Conservation (phyloP, 768 basidiomycete genomes). For the Lentinula sp. region DNA sequence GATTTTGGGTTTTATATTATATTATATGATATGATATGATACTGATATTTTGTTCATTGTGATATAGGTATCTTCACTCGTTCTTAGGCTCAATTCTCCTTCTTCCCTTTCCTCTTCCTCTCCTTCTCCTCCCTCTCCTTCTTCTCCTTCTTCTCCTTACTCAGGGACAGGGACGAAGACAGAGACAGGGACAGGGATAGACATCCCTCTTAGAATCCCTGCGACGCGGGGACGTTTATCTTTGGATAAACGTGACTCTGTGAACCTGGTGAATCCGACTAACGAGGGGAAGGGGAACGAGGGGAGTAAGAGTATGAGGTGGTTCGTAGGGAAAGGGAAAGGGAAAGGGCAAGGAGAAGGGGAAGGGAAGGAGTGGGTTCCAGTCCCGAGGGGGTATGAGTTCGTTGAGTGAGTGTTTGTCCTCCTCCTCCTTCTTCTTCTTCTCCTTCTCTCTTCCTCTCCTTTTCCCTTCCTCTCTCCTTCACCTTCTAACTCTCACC, state of each 20-base stretch:
- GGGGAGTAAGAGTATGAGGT: no score
- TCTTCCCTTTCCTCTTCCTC: slow-evolving; percentile 6
- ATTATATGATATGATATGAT: no score
- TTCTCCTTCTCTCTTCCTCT: neutral
- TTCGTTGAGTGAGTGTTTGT: no score
- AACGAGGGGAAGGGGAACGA: no score
- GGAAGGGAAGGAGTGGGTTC: slow-evolving; percentile 45
- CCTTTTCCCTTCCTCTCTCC: neutral
- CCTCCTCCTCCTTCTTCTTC: no score
- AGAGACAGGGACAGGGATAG: no score
- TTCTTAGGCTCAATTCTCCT: slow-evolving; percentile 37
- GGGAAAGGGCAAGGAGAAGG: slow-evolving; percentile 32
- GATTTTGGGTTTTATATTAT: neutral
- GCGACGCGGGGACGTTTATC: no score
- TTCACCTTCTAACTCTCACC: neutral
- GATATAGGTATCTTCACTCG: slow-evolving; percentile 22
- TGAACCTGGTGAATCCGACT: no score
- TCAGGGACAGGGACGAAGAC: no score
- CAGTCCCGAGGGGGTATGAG: no score
- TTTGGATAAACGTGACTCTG: no score
- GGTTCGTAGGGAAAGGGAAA: slow-evolving; percentile 18
- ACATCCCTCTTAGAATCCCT: neutral
- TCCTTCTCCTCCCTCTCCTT: neutral
- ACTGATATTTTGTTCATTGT: neutral
- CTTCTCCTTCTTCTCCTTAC: neutral